A percentile compares a stretch with the other conserved stretches of the same genome.
Conservation (phyloP, 371 early-diverging fungal genomes). For the Lichtheimia hyalospora region DNA sequence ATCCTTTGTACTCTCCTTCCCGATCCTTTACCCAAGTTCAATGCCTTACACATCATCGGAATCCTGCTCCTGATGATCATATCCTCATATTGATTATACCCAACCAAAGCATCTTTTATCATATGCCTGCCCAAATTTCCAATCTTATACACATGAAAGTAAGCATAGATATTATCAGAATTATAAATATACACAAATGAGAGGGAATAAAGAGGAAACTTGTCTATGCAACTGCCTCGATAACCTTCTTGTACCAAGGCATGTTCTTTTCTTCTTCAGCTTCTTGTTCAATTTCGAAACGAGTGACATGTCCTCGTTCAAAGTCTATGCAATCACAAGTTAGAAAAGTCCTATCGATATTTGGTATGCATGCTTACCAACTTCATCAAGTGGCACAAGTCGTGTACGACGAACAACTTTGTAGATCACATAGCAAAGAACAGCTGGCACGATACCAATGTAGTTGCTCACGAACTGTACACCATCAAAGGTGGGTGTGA, state of each 20-base stretch:
- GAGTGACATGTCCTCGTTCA: conserved; percentile 29
- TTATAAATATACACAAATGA: not conserved
- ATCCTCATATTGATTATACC: no score
- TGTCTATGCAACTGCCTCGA: not conserved
- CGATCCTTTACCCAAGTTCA: no score
- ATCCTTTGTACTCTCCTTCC: no score
- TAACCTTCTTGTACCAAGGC: conserved; percentile 11
- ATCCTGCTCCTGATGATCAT: no score
- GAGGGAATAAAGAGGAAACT: not conserved
- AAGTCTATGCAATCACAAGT: conserved; percentile 14
- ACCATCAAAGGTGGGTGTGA: conserved; percentile 27
- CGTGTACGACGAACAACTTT: conserved; percentile 51
- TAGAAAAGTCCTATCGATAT: not conserved
- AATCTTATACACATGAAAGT: no score
- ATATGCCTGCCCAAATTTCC: no score
- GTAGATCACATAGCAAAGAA: conserved; percentile 44
- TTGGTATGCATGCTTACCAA: conserved; percentile 23
- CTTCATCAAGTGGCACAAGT: conserved; percentile 58
- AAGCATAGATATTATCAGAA: no score
- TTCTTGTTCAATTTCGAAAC: conserved; percentile 32
- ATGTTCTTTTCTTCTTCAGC: conserved; percentile 12
- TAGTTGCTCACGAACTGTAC: conserved; percentile 28
- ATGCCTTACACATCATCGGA: no score
- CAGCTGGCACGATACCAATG: conserved; percentile 45
- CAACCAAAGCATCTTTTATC: no score